Evolutionary conservation across 1,139 yeast genomes (phyloP), one percentile per base, ranked within the genome.

Genomic region (Torulaspora pretoriensis): DNA sequence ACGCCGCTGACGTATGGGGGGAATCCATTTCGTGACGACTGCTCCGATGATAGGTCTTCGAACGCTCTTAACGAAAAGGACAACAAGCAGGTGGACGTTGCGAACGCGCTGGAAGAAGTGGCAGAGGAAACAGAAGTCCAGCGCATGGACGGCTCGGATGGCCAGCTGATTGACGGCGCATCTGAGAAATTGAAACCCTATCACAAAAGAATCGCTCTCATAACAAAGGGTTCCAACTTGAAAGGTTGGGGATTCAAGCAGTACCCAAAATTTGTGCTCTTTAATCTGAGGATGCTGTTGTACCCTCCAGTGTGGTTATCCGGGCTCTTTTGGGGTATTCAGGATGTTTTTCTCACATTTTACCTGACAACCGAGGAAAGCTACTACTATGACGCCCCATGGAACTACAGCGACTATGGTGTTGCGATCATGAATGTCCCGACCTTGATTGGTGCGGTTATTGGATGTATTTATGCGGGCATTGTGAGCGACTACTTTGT

Each of bases 371-470:
- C 92, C 4, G 87, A 84, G 63, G 92, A 84, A 55, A 82, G 83
- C 34, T 73, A 72, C 54, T 86, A 82, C 68, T 78, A 77, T 45
- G 84, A 75, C 44, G 74, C 74, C 1, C 94, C 94, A 2, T 87
- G 82, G 75, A 78, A 76, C 64, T 81, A 81, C 59, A 71, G 80
- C 12, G 77, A 81, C 48, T 75, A 80, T 4, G 89, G 86, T 8
- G 90, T 87, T 8, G 95, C 92, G 0, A 64, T 86, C 43, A 84
- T 86, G 94, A 85, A 87, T 61, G 76, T 87, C 22, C 92, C 96
- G 4, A 80, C 89, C 42, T 68, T 84, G 43, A 78, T 85, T 43
- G 95, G 96, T 22, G 88, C 95, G 1, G 65, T 82, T 10, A 67
- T 86, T 50, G 95, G 95, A 8, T 86, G 95, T 69, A 59, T 82